A percentile compares a stretch with the other conserved stretches of the same genome.
Conservation (phyloP, 2,329 filamentous ascomycete species). For the Knoxdaviesia capensis region DNA sequence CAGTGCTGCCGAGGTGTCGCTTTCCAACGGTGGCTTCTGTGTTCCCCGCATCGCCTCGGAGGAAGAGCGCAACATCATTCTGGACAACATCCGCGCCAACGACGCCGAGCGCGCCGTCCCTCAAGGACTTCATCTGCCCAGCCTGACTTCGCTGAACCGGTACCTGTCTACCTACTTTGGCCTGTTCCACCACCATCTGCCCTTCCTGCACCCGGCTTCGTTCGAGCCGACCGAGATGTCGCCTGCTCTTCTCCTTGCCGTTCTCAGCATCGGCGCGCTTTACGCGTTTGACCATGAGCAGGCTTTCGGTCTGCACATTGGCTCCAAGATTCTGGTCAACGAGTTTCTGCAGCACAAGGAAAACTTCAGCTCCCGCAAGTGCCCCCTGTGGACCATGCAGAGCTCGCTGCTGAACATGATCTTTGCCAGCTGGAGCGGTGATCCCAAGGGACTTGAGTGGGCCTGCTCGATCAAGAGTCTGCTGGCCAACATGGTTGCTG, state of each 20-base stretch:
- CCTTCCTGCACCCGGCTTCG: conserved; percentile 82
- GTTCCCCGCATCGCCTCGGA: conserved; percentile 69
- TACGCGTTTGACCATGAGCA: conserved; percentile 97
- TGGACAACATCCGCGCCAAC: conserved; percentile 66
- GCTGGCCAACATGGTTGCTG: conserved; percentile 94
- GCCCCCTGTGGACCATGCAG: conserved; percentile 96
- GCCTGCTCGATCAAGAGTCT: conserved; percentile 97
- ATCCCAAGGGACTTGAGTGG: conserved; percentile 94
- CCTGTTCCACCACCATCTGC: conserved; percentile 89
- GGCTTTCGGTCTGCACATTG: conserved; percentile 92
- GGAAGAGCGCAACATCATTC: conserved; percentile 64
- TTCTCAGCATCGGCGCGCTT: conserved; percentile 84
- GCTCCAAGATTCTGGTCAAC: conserved; percentile 90
- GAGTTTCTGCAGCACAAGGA: conserved; percentile 97
- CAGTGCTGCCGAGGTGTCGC: conserved; percentile 18
- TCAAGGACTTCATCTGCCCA: conserved; percentile 77
- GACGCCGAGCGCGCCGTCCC: conserved; percentile 69
- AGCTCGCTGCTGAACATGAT: conserved; percentile 95
- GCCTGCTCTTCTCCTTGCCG: conserved; percentile 66
- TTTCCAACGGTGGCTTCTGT: conserved; percentile 45
- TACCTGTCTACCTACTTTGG: conserved; percentile 94
- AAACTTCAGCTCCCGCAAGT: conserved; percentile 95
- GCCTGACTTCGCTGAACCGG: conserved; percentile 62
- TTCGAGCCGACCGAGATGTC: conserved; percentile 68
- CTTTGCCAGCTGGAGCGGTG: conserved; percentile 97